Evolutionary conservation across 768 basidiomycete species (phyloP).

Genomic region (Lactarius trivialis): DNA sequence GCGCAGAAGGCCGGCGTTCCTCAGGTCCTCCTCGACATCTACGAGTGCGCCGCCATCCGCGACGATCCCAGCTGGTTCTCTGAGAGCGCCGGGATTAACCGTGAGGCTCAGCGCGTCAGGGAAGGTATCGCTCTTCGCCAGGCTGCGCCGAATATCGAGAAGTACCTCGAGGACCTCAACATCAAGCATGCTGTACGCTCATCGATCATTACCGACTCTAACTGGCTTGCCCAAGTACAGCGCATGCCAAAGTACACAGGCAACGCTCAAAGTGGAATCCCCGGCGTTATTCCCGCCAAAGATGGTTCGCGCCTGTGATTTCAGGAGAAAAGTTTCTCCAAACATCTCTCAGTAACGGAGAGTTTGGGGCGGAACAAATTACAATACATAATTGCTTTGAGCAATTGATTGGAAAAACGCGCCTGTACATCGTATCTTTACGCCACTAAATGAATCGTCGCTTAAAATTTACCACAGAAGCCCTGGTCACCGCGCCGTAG

Average conservation of each 20-base stretch:
- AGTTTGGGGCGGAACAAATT: neutral
- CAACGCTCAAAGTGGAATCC: constrained; percentile 7
- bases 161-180: constrained; percentile 15
- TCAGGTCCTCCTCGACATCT: constrained; percentile 19
- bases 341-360: neutral
- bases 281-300: constrained; percentile 1
- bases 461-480: too few species aligned
- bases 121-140: constrained; percentile 13
- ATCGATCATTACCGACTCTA: constrained; percentile 22
- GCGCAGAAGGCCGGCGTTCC: constrained; percentile 17
- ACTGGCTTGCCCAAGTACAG: neutral
- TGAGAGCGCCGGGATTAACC: constrained; percentile 18
- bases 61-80: constrained; percentile 20
- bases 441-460: neutral
- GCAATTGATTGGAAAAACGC: neutral
- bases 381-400: neutral
- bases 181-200: constrained; percentile 13
- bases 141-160: constrained; percentile 13
- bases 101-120: neutral
- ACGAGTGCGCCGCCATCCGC: constrained; percentile 18
- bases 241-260: constrained; percentile 6
- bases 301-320: constrained; percentile 3
- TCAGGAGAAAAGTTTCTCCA: neutral
- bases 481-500: too few species aligned
- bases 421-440: neutral